Evolutionary conservation across 2,329 filamentous ascomycete genomes (phyloP), one percentile per base, ranked within the genome.

Genomic region (Botrytis aclada): DNA sequence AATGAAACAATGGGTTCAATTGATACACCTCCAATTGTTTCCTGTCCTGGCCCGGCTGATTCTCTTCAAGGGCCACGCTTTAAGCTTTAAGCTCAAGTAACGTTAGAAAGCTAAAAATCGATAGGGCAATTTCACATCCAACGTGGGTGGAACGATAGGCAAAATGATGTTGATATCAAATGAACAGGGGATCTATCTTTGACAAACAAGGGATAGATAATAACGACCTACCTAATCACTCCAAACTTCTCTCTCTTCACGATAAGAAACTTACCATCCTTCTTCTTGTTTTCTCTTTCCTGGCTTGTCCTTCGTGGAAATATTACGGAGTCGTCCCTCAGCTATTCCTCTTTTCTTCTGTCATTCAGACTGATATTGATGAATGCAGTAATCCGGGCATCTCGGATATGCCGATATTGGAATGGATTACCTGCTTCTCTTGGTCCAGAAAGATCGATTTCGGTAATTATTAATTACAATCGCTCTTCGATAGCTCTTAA

Each of bases 321-420:
- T 51, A 37, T 25, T 62, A 16, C 47, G 37, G 20, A 60, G 10
- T 37, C 34, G 32, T 22, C 34, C 58, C 32, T 25, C 29, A 22
- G 34, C 10, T 4, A 8, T 25, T 37, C 3, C 32, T 25, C 43
- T n/a, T 34, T 51, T 29, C 43, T 69, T 56, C 37, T 29, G 39
- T 43, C 65, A 14, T 25, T 51, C 47, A n/a, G 25, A 51, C 25
- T 51, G 47, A 14, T n/a, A n/a, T n/a, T 51, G 65, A 69, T 69
- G 65, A 29, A 39, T 41, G 47, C 34, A 56, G 34, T 54, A 54
- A 56, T 32, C 65, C 47, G 29, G 22, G 0, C 29, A 29, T 41
- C 65, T 62, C 60, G 60, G 60, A 41, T 62, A n/a, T 41, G 60
- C 60, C 60, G 60, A 41, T 41, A 62, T 20, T 41, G 60, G 37